phyloP scores from a whole-genome alignment of 257 asterid genomes.

The Rhazya stricta region DNA sequence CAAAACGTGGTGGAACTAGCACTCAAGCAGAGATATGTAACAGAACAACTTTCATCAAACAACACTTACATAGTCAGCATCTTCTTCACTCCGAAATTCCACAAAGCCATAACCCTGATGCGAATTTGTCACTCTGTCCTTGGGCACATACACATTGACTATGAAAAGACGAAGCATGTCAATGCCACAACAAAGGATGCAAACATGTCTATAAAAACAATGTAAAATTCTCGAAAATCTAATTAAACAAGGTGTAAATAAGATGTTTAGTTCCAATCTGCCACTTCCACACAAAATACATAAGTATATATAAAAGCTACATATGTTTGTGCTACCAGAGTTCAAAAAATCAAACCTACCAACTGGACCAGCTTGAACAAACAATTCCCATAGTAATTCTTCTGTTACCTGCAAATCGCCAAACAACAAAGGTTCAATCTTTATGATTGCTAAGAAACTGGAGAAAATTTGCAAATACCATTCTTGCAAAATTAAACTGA shows the following conservation, averaged over 20 bases:
- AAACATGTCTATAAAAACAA: slow-evolving; percentile 1
- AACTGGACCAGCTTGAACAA: slow-evolving; percentile 97
- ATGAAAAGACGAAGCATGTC: slow-evolving; percentile 9
- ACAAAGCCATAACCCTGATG: slow-evolving; percentile 97
- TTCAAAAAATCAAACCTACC: slow-evolving; percentile 41
- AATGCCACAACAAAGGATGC: slow-evolving; percentile 1
- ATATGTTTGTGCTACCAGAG: not conserved
- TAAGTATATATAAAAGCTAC: not conserved
- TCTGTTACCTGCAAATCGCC: slow-evolving; percentile 57
- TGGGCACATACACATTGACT: slow-evolving; percentile 96
- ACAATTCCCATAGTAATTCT: slow-evolving; percentile 86
- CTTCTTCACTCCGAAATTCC: slow-evolving; percentile 96
- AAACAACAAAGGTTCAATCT: not conserved
- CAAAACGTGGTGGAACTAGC: not conserved
- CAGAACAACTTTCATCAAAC: slow-evolving; percentile 15
- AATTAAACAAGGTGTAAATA: not conserved
- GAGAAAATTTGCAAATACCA: not conserved
- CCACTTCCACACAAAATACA: not conserved
- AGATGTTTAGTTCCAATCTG: not conserved
- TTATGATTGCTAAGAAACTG: not conserved
- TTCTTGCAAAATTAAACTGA: not conserved
- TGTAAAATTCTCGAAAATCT: not conserved
- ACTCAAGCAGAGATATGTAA: slow-evolving; percentile 10
- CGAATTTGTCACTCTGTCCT: slow-evolving; percentile 89
- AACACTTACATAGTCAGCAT: slow-evolving; percentile 80